phyloP scores from a whole-genome alignment of 108 stramenopile genomes.

The Aurantiochytrium sp. region DNA sequence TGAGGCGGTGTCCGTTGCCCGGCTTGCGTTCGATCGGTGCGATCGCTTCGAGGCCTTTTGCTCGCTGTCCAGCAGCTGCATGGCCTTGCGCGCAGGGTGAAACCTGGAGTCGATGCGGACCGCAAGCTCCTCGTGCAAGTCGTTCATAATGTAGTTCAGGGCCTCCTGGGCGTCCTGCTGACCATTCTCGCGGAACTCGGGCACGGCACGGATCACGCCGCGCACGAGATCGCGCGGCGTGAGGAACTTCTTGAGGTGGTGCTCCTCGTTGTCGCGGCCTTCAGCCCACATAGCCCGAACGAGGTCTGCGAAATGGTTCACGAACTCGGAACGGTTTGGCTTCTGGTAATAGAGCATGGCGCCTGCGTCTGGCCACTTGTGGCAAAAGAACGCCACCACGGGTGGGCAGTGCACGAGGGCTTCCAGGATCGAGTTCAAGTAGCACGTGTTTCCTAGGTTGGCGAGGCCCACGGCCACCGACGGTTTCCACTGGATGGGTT shows the following conservation, averaged over 20 bases:
- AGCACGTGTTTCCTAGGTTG: constrained; percentile 24
- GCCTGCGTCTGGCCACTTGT: neutral
- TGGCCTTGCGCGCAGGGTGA: neutral
- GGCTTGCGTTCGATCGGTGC: neutral
- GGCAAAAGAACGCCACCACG: neutral
- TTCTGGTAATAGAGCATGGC: neutral
- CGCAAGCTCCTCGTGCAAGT: constrained; percentile 66
- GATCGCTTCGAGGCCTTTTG: neutral
- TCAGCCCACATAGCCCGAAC: neutral
- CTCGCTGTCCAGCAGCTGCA: neutral
- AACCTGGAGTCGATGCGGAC: neutral
- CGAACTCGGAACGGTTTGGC: neutral
- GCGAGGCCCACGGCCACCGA: constrained; percentile 17
- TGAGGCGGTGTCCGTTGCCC: neutral
- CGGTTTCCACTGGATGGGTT: neutral
- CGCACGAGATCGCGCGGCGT: neutral
- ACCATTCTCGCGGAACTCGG: constrained; percentile 75
- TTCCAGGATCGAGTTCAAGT: constrained; percentile 5
- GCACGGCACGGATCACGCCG: constrained; percentile 65
- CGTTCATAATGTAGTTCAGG: constrained; percentile 74
- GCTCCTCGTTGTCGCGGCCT: neutral
- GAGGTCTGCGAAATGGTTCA: neutral
- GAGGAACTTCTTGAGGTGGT: neutral
- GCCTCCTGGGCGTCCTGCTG: constrained; percentile 87
- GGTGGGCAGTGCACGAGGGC: neutral